A percentile compares a stretch with the other conserved stretches of the same genome.
Evolutionary conservation across 2,329 filamentous ascomycete species (phyloP).

Genomic region (Pseudogymnoascus sp.): DNA sequence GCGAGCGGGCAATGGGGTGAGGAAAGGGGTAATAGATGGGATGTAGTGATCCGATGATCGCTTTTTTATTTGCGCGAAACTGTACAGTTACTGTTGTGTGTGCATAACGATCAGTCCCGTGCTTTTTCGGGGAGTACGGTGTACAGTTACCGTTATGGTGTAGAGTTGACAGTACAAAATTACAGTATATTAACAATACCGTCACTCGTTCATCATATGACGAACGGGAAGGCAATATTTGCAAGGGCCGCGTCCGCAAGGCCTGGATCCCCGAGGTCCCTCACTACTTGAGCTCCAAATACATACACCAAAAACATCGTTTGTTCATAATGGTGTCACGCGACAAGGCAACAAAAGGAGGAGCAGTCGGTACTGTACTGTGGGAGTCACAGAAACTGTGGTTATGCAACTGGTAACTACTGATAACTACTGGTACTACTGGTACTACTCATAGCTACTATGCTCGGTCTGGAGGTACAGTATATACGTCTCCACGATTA

Average conservation of each 20-base stretch:
- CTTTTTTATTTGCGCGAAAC: background rate
- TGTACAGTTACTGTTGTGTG: too few relatives aligned
- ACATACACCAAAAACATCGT: background rate
- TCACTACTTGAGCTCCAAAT: too few relatives aligned
- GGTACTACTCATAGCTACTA: background rate
- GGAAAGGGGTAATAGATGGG: background rate
- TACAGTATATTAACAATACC: background rate
- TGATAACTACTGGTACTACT: background rate
- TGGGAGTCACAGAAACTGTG: too few relatives aligned
- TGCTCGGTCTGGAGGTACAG: too few relatives aligned
- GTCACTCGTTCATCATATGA: constrained; percentile 3
- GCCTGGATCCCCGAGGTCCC: background rate
- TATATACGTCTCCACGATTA: background rate
- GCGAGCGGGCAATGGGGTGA: background rate
- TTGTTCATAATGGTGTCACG: background rate
- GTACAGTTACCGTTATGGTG: too few relatives aligned
- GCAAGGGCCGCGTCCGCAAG: background rate
- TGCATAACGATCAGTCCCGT: too few relatives aligned
- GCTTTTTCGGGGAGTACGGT: too few relatives aligned
- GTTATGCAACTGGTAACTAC: too few relatives aligned
- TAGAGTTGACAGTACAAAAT: too few relatives aligned
- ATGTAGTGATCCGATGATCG: background rate
- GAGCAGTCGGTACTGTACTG: too few relatives aligned
- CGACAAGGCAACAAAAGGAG: background rate
- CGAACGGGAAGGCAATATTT: background rate